Evolutionary conservation across 441 rosid species (phyloP).

Genomic region (Populus hybrid): DNA sequence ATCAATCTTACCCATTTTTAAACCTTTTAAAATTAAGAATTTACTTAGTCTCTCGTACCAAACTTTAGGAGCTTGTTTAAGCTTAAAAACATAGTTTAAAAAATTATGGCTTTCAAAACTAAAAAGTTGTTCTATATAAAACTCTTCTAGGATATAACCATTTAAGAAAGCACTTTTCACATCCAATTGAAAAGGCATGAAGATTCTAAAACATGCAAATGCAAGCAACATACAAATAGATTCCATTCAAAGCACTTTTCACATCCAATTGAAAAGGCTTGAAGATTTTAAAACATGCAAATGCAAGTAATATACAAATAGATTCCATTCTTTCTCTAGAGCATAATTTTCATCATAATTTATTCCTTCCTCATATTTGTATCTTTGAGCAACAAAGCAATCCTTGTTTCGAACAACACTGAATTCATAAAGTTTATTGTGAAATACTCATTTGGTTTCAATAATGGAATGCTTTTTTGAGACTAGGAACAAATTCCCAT

Average conservation of each 20-base stretch:
- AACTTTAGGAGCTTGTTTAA: constrained; percentile 3
- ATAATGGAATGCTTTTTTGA: not conserved
- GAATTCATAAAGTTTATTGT: not conserved
- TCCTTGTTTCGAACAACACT: not conserved
- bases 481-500: not conserved
- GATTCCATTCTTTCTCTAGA: not conserved
- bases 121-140: constrained; percentile 1
- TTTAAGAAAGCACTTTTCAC: constrained; percentile 3
- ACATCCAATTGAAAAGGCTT: no score
- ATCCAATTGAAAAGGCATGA: constrained; percentile 8
- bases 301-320: not conserved
- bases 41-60: not conserved
- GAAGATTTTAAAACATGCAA: no score
- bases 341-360: not conserved
- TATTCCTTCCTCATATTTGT: no score
- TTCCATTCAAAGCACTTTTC: no score
- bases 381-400: no score
- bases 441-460: not conserved
- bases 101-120: not conserved
- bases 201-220: not conserved
- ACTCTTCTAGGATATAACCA: not conserved
- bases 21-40: not conserved
- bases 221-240: no score
- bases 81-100: not conserved
- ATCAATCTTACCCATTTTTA: not conserved